These are phyloP conservation scores for Rachicladosporium sp. DNA, from an alignment of 2,329 filamentous ascomycete species.

Conservation along the genomic window DNA sequence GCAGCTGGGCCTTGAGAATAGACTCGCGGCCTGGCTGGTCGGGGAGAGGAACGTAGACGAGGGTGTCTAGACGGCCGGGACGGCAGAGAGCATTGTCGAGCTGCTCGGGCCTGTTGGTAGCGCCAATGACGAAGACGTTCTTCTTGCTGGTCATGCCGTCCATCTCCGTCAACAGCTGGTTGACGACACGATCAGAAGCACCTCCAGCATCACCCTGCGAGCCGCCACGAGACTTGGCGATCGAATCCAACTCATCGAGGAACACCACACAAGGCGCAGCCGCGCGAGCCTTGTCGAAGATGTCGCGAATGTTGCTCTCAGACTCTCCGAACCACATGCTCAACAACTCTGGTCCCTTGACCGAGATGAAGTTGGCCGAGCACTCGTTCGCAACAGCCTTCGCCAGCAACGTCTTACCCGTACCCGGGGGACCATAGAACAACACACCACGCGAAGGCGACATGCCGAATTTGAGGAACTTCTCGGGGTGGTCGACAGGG, in stretches of 20 bases:
- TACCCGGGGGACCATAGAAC: slow-evolving; percentile 98
- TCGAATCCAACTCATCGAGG: slow-evolving; percentile 96
- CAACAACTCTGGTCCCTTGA: slow-evolving; percentile 95
- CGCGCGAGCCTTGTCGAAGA: slow-evolving; percentile 98
- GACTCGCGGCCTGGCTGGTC: slow-evolving; percentile 79
- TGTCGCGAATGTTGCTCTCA: slow-evolving; percentile 98
- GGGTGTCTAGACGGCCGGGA: slow-evolving; percentile 94
- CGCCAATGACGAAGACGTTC: slow-evolving; percentile 99
- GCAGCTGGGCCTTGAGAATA: slow-evolving; percentile 90
- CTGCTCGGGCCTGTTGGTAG: slow-evolving; percentile 97
- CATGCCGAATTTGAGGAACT: slow-evolving; percentile 99
- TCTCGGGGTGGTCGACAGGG: slow-evolving; percentile 97
- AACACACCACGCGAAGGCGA: slow-evolving; percentile 95
- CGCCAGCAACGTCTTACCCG: slow-evolving; percentile 98
- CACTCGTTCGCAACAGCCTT: slow-evolving; percentile 99
- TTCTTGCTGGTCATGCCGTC: slow-evolving; percentile 99
- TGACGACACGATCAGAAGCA: slow-evolving; percentile 98
- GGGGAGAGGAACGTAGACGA: slow-evolving; percentile 95
- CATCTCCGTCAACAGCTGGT: slow-evolving; percentile 99
- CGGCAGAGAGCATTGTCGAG: slow-evolving; percentile 95
- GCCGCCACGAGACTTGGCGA: slow-evolving; percentile 97
- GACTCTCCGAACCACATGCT: slow-evolving; percentile 99
- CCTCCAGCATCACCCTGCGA: slow-evolving; percentile 92
- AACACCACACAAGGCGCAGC: slow-evolving; percentile 97
- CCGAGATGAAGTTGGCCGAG: slow-evolving; percentile 97